Evolutionary conservation across 2,329 filamentous ascomycete species (phyloP), one percentile per base, ranked within the genome.

Genomic region (Trichoderma endophyticum): DNA sequence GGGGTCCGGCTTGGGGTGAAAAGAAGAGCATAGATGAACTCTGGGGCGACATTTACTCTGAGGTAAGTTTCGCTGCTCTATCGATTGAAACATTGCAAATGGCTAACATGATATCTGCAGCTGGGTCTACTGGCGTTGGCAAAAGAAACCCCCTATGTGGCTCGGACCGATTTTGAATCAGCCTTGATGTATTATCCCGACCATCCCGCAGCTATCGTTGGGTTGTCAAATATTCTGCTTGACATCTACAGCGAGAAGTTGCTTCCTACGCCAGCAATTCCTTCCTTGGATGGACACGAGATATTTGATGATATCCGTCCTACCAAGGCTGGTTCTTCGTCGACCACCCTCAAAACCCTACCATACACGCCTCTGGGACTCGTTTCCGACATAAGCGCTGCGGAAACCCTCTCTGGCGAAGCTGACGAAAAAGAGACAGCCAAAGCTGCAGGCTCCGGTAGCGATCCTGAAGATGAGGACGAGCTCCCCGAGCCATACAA

Each of bases 1-100:
- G 88, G 67, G 83, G 90, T 57, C 86, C 88, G 24, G 90, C 90
- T 11, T 98, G 94, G 94, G 94, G 92, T 32, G 89, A 91, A 73
- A 89, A 89, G 59, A 95, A 93, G 83, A 94, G 92, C 77, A 88
- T 94, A 6, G 94, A 97, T 78, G 92, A 94, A 80, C 83, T 97
- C 60, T 93, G 92, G 91, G 94, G 88, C 34, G 95, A 98, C 80
- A 88, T 97, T 1, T 93, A 90, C 81, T 87, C 92, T 18, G 93
- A 97, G 84, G 93, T 94, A 84, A 85, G 90, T 82, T 26, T 15
- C 15, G 15, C 32, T 30, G 24, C 24, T 36, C 21, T 51, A 9
- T 6, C 26, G 6, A 5, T n/a, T 12, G 8, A 61, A 73, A 73
- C 34, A 73, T 2, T 43, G 24, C 18, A 39, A 36, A 70, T 63